Evolutionary conservation across 176 grass and related monocot genomes (phyloP), one percentile per base, ranked within the genome.

Genomic region (Avena atlantica): DNA sequence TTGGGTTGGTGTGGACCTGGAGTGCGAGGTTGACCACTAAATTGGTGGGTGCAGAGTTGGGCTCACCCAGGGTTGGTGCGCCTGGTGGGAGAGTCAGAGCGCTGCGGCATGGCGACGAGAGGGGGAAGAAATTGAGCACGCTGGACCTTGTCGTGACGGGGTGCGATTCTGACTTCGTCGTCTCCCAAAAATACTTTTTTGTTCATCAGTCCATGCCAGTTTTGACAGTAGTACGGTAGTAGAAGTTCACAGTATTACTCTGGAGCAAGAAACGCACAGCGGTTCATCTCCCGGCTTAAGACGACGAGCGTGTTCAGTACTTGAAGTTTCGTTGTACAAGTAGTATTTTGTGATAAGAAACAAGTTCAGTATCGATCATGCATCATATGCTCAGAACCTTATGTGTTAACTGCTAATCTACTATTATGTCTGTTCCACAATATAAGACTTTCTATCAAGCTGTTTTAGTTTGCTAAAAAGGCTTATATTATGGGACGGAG

Each of bases 1-100:
- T 12, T 61, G 14, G 73, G 76, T 82, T 61, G 90, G 82, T 88
- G 79, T 21, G 61, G 58, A 80, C 55, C 19, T 85, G 36, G 67
- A 15, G 12, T 21, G 58, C 6, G 42, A 29, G 51, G 60, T 64
- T 80, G 81, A 64, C 52, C 61, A 4, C 52, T 68, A 51, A 13
- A 76, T 29, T 53, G 44, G 50, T 73, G 85, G 65, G 50, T 6
- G 69, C 15, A 49, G 48, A 52, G 13, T 2, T 34, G 74, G 61
- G 40, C 9, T 37, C 7, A 17, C 3, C 61, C 12, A 19, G 3
- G 72, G 53, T 78, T 48, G 73, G 56, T 45, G 78, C 70, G 25
- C 51, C 40, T 36, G 20, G 25, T 7, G 14, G 17, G 1, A 19
- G 66, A 40, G 10, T 36, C 12, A 45, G 56, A 8, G 58, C 3